These are phyloP conservation scores for Ceratobasidium sp. DNA, from an alignment of 1,284 basidiomycete species.

Conservation along the genomic window DNA sequence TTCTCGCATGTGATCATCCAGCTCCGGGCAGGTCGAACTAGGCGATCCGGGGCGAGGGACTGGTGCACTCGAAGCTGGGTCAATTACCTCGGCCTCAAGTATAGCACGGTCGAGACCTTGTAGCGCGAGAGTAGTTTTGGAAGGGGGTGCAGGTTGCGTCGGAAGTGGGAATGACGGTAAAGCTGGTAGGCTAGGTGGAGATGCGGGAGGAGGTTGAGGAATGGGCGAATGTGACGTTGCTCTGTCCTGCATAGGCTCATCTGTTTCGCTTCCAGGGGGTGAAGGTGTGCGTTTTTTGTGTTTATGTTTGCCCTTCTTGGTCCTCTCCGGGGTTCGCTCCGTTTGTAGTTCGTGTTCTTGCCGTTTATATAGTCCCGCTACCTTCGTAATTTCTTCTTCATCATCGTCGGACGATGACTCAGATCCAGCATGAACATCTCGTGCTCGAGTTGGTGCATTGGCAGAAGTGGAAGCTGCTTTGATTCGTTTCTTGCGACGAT, in stretches of 20 bases:
- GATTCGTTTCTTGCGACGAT: conserved; percentile 63
- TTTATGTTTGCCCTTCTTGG: conserved; percentile 44
- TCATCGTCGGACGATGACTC: conserved; percentile 40
- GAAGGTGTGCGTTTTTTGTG: not conserved
- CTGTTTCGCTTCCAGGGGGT: not conserved
- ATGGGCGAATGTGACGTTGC: conserved; percentile 38
- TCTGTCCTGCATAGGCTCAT: conserved; percentile 41
- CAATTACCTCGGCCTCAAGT: conserved; percentile 74
- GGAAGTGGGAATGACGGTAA: conserved; percentile 80
- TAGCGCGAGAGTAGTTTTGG: conserved; percentile 70
- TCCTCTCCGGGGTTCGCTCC: conserved; percentile 48
- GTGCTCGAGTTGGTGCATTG: conserved; percentile 50
- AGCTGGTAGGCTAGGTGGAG: conserved; percentile 51
- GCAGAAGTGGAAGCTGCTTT: conserved; percentile 56
- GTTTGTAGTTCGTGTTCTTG: conserved; percentile 36
- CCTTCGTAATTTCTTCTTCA: conserved; percentile 35
- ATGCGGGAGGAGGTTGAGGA: conserved; percentile 51
- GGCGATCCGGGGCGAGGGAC: conserved; percentile 60
- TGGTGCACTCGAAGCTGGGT: conserved; percentile 63
- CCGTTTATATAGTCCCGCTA: conserved; percentile 28
- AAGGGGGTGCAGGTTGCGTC: conserved; percentile 73
- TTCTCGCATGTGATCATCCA: conserved; percentile 70
- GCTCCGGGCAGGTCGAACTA: conserved; percentile 55
- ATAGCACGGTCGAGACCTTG: conserved; percentile 83
- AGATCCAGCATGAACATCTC: conserved; percentile 33